Conservation (phyloP, 2,329 filamentous ascomycete genomes). For the Cryphonectria naterciae region DNA sequence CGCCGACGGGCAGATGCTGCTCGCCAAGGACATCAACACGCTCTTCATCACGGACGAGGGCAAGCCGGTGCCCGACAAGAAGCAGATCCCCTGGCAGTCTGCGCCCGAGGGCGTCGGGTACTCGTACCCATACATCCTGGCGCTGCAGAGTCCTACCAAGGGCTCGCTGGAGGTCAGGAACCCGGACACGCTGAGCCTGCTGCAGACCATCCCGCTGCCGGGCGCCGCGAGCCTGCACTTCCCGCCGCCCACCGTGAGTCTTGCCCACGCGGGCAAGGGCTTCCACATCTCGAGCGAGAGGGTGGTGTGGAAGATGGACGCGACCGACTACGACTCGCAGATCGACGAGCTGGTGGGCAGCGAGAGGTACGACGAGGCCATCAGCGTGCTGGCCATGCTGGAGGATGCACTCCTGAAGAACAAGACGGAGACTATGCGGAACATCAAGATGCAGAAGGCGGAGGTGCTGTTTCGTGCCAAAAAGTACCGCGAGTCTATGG, state of each 20-base stretch:
- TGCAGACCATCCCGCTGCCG: conserved; percentile 83
- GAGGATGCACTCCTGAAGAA: conserved; percentile 88
- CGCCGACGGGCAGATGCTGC: conserved; percentile 79
- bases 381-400: conserved; percentile 85
- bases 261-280: conserved; percentile 95
- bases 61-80: conserved; percentile 72
- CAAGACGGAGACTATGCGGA: conserved; percentile 78
- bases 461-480: conserved; percentile 80
- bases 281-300: conserved; percentile 93
- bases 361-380: conserved; percentile 83
- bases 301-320: conserved; percentile 94
- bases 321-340: conserved; percentile 88
- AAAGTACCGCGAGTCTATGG: conserved; percentile 84
- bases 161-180: conserved; percentile 89
- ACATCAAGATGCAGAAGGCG: conserved; percentile 91
- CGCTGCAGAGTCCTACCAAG: conserved; percentile 80
- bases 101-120: conserved; percentile 93
- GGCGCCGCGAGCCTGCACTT: conserved; percentile 87
- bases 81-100: conserved; percentile 88
- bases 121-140: conserved; percentile 93
- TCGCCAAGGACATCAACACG: conserved; percentile 98
- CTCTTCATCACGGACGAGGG: conserved; percentile 87
- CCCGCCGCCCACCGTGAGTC: conserved; percentile 85
- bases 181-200: conserved; percentile 84
- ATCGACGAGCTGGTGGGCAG: conserved; percentile 78